A percentile compares a stretch with the other conserved stretches of the same genome.
Conservation (phyloP, 202 grass and related monocot genomes). For the Elaeis oleifera region DNA sequence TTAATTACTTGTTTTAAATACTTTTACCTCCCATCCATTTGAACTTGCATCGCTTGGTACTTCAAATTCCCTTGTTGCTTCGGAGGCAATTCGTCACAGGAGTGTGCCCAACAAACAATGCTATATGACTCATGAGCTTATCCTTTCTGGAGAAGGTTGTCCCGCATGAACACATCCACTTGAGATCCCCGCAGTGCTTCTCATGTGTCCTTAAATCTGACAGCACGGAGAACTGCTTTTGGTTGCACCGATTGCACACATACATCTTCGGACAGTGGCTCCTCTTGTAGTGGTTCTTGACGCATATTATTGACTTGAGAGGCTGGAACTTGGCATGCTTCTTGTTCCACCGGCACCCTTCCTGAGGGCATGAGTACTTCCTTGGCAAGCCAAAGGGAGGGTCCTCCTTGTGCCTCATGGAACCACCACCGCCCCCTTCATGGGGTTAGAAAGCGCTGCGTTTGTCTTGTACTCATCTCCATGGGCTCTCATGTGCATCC, state of each 20-base stretch:
- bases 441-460: slow-evolving; percentile 58
- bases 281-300: slow-evolving; percentile 97
- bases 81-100: slow-evolving; percentile 22
- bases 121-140: slow-evolving; percentile 72
- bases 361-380: slow-evolving; percentile 84
- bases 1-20: too few relatives aligned
- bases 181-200: slow-evolving; percentile 84
- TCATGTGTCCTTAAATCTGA: slow-evolving; percentile 92
- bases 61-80: slow-evolving; percentile 22
- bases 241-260: slow-evolving; percentile 75
- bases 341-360: slow-evolving; percentile 74
- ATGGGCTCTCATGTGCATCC: slow-evolving; percentile 97
- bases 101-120: slow-evolving; percentile 55
- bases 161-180: slow-evolving; percentile 86
- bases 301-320: slow-evolving; percentile 74
- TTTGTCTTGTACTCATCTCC: slow-evolving; percentile 92
- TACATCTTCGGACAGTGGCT: slow-evolving; percentile 99
- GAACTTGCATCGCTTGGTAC: neutral
- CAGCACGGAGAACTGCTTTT: slow-evolving; percentile 78
- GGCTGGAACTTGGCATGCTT: slow-evolving; percentile 86
- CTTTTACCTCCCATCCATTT: too few relatives aligned
- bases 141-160: slow-evolving; percentile 85
- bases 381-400: neutral
- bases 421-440: slow-evolving; percentile 5
- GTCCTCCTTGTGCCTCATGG: too few relatives aligned